These are phyloP conservation scores for Sarocladium brachiariae DNA, from an alignment of 2,329 filamentous ascomycete genomes.

Conservation along the genomic window DNA sequence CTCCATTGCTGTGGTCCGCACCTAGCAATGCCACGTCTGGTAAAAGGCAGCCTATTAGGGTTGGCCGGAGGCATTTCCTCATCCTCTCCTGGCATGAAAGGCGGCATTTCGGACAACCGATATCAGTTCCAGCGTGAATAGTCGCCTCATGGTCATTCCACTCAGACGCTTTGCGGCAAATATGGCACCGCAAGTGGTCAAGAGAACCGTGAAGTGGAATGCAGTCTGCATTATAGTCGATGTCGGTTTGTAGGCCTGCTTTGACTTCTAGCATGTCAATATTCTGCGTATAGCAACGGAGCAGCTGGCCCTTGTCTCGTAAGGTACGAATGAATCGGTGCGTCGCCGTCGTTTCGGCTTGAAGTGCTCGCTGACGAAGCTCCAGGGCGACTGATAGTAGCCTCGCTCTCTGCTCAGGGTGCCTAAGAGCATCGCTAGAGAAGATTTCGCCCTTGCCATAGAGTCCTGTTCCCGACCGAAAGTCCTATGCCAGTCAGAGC, in stretches of 20 bases:
- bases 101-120: background rate
- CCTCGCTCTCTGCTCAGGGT: background rate
- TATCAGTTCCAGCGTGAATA: background rate
- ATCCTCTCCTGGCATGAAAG: constrained; percentile 1
- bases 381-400: background rate
- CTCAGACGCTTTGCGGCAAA: background rate
- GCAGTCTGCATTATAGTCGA: background rate
- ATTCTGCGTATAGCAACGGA: background rate
- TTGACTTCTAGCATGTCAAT: background rate
- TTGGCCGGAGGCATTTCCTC: background rate
- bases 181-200: background rate
- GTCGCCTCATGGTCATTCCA: background rate
- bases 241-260: background rate
- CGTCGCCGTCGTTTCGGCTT: no score
- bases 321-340: background rate
- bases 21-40: background rate
- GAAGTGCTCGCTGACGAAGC: background rate
- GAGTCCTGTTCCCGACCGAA: background rate
- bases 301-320: background rate
- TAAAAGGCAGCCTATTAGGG: background rate
- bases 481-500: background rate
- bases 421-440: background rate
- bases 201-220: background rate
- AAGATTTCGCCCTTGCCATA: background rate
- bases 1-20: background rate